Percentiles rank a stretch among this genome's conserved stretches.
These are phyloP conservation scores for Cystoderma amianthinum DNA, from an alignment of 768 basidiomycete species.

Conservation along the genomic window DNA sequence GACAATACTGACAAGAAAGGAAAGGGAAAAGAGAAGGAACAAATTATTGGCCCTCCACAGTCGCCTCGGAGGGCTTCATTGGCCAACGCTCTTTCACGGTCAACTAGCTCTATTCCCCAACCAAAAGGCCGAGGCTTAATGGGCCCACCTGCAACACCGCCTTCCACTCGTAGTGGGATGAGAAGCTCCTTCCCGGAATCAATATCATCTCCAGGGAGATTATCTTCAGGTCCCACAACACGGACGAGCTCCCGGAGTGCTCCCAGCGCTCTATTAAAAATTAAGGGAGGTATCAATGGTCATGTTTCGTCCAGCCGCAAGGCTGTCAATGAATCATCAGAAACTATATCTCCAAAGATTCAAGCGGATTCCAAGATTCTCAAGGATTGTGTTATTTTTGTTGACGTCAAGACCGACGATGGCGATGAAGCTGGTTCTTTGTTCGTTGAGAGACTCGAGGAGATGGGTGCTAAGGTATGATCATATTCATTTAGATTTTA, in stretches of 20 bases:
- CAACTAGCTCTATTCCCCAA: constrained; percentile 43
- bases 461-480: constrained; percentile 74
- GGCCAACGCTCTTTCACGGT: constrained; percentile 57
- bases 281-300: constrained; percentile 5
- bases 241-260: constrained; percentile 26
- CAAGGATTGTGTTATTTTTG: constrained; percentile 73
- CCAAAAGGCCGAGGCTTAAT: constrained; percentile 25
- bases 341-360: constrained; percentile 19
- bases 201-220: constrained; percentile 12
- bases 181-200: constrained; percentile 10
- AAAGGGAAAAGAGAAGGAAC: constrained; percentile 25
- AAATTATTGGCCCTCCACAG: constrained; percentile 21
- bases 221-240: constrained; percentile 8
- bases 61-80: constrained; percentile 50
- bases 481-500: background rate
- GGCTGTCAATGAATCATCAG: constrained; percentile 5
- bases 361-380: constrained; percentile 42
- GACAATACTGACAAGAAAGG: constrained; percentile 13
- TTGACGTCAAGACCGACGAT: constrained; percentile 82
- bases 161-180: constrained; percentile 16
- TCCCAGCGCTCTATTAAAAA: constrained; percentile 14
- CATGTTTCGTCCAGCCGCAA: constrained; percentile 4
- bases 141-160: constrained; percentile 46
- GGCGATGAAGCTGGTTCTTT: constrained; percentile 75
- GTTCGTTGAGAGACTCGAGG: constrained; percentile 78